phyloP scores from a whole-genome alignment of 148 eudicot species.

The Fagopyrum esculentum region DNA sequence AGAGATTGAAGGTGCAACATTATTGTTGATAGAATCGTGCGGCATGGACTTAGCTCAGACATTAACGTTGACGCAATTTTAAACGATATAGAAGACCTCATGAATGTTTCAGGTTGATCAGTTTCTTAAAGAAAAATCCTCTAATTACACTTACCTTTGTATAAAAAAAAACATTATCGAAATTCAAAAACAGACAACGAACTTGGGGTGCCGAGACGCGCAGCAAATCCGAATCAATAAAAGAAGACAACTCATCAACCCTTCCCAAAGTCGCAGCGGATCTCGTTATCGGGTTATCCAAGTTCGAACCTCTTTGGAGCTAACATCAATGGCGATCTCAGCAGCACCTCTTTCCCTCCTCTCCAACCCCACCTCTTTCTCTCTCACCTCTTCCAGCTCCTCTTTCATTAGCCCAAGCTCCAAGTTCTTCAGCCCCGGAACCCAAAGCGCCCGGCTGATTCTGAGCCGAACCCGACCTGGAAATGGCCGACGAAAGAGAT shows the following conservation, averaged over 20 bases:
- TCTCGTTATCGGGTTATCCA: neutral
- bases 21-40: too few species aligned
- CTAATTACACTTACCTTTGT: too few species aligned
- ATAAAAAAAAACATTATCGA: neutral
- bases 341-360: constrained; percentile 20
- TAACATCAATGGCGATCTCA: constrained; percentile 31
- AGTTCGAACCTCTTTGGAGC: neutral
- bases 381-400: constrained; percentile 31
- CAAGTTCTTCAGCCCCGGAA: constrained; percentile 11
- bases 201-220: neutral
- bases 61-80: too few species aligned
- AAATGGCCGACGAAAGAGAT: constrained; percentile 20
- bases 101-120: too few species aligned
- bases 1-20: too few species aligned
- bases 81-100: too few species aligned
- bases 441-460: neutral
- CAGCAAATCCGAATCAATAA: neutral
- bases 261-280: neutral
- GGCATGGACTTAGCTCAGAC: too few species aligned
- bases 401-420: constrained; percentile 21
- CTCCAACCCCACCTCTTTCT: constrained; percentile 12
- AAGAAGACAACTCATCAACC: neutral
- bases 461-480: constrained; percentile 22
- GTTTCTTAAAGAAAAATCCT: too few species aligned
- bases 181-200: neutral